phyloP scores from a whole-genome alignment of 169 alveolate species.

The Eimeria acervulina region DNA sequence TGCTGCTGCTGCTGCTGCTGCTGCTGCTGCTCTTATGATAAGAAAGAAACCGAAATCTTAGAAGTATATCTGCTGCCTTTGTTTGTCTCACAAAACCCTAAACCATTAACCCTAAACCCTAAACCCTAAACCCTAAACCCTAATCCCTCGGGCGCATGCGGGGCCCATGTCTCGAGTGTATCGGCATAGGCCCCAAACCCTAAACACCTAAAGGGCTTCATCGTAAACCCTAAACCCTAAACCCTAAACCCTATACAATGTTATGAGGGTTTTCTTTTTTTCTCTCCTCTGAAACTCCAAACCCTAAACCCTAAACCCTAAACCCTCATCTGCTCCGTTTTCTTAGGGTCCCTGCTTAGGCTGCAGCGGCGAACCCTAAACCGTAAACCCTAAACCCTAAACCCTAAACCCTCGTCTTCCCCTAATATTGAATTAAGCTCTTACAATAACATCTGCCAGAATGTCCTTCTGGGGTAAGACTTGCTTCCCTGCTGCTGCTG shows the following conservation, averaged over 20 bases:
- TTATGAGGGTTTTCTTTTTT: no score
- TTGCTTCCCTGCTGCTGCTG: neutral
- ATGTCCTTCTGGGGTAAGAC: constrained; percentile 52
- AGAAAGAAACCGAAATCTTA: neutral
- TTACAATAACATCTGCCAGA: neutral
- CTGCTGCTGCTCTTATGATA: neutral
- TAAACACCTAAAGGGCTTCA: no score
- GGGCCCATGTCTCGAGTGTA: neutral
- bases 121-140: constrained; percentile 23
- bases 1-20: neutral
- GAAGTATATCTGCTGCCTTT: neutral
- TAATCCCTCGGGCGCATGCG: neutral
- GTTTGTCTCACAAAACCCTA: no score
- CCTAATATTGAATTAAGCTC: neutral
- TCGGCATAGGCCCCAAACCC: neutral
- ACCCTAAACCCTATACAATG: no score
- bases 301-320: neutral
- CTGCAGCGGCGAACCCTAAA: no score
- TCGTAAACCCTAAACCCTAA: no score
- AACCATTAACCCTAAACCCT: constrained; percentile 2
- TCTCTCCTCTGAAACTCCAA: no score
- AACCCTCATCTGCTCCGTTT: neutral
- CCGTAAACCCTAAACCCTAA: neutral
- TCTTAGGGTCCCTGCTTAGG: no score
- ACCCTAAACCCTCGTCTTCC: neutral